Evolutionary conservation across 1,284 basidiomycete genomes (phyloP), one percentile per base, ranked within the genome.

Genomic region (Ustilago lituana): DNA sequence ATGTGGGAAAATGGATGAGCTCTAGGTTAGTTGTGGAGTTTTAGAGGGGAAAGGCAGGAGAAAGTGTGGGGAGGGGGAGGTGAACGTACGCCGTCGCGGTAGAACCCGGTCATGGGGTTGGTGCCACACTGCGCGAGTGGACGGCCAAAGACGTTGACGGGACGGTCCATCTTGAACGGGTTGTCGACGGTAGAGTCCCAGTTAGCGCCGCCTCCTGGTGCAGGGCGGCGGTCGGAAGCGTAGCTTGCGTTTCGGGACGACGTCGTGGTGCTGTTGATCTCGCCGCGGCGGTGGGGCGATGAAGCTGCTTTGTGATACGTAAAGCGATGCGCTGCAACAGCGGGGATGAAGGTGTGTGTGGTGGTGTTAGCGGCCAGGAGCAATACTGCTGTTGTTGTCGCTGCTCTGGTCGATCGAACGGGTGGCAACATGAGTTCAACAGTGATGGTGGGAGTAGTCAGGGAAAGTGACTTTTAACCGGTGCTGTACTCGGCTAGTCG

Each of bases 41-140:
- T n/a, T n/a, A n/a, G n/a, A n/a, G n/a, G n/a, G n/a, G n/a, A n/a
- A n/a, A n/a, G n/a, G n/a, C n/a, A n/a, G n/a, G n/a, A n/a, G n/a
- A n/a, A 29, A 29, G 27, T 29, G 12, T 12, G 6, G 27, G 6
- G 27, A 29, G 27, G 27, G 27, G 33, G 0, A 17, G 15, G 11
- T 3, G 7, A 36, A 70, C 71, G 15, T 50, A 68, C 64, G 19
- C 72, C 71, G 43, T 74, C 72, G 11, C 74, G 32, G 39, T 74
- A 76, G 44, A 74, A 76, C 10, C 74, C 74, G 9, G 74, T 76
- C 36, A 76, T 39, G 11, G 74, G 74, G 19, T 49, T 39, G 7
- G 71, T 76, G 5, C 68, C 64, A 27, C 74, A 76, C 39, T 60
- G 52, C 27, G 64, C 48, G 27, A 76, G 49, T 1, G 63, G 65